Percentiles rank a stretch among this genome's conserved stretches.
Conservation (phyloP, 2,329 filamentous ascomycete genomes). For the Arthroderma sp. region DNA sequence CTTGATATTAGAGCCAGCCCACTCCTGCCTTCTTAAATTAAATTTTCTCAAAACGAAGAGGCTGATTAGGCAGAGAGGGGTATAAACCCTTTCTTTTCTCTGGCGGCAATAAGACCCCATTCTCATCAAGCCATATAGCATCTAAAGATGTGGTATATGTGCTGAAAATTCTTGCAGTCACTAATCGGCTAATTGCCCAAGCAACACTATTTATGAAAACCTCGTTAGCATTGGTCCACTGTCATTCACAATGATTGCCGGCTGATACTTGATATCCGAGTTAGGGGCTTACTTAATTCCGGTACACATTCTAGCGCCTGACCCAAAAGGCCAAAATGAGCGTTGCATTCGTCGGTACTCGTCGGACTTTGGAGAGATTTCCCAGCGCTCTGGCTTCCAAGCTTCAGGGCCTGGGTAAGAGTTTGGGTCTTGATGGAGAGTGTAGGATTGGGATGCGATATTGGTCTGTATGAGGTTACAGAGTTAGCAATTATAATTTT, state of each 20-base stretch:
- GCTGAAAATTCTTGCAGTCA: constrained; percentile 13
- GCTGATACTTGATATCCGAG: background rate
- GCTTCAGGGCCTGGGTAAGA: constrained; percentile 41
- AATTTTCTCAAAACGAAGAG: constrained; percentile 7
- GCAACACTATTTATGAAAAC: constrained; percentile 10
- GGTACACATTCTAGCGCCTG: constrained; percentile 36
- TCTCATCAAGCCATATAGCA: constrained; percentile 1
- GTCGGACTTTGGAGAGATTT: constrained; percentile 41
- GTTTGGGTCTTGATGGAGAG: constrained; percentile 41
- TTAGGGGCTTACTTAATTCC: constrained; percentile 16
- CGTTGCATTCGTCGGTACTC: constrained; percentile 42
- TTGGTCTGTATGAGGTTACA: constrained; percentile 6
- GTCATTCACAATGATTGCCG: no score
- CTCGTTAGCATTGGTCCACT: background rate
- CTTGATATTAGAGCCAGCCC: background rate
- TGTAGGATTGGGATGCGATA: constrained; percentile 13
- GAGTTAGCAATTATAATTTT: background rate
- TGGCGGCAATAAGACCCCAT: constrained; percentile 5
- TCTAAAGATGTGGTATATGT: constrained; percentile 12
- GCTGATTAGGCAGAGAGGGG: constrained; percentile 9
- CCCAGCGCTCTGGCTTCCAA: constrained; percentile 46
- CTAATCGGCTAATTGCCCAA: constrained; percentile 13
- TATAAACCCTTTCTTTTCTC: constrained; percentile 12
- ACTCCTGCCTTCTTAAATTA: background rate
- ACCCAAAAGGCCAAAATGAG: constrained; percentile 44